Evolutionary conservation across 805 yeast genomes (phyloP).

Genomic region (Candida xiaguanensis): DNA sequence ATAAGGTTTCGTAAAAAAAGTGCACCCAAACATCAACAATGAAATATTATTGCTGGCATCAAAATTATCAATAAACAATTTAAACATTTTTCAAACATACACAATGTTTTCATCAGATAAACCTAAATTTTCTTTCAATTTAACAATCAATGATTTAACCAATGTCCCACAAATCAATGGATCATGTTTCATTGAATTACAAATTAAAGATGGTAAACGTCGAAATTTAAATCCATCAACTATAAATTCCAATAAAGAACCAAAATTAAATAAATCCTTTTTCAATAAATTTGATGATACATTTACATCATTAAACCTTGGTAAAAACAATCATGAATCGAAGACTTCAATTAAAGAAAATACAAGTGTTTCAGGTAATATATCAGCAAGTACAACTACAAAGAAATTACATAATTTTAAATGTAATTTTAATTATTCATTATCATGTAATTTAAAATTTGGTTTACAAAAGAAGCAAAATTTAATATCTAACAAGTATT

Average conservation of each 20-base stretch:
- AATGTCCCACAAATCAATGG: conserved; percentile 83
- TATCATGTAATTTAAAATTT: conserved; percentile 37
- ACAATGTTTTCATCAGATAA: conserved; percentile 23
- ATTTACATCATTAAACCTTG: neutral
- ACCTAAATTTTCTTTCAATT: conserved; percentile 60
- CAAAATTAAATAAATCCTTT: conserved; percentile 6
- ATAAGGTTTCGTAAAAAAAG: no score
- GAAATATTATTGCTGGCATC: no score
- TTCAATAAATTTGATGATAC: conserved; percentile 8
- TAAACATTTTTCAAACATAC: neutral
- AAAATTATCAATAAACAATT: neutral
- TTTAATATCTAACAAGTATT: conserved; percentile 40
- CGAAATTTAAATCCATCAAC: conserved; percentile 4
- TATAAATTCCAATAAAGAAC: neutral
- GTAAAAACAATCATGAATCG: neutral
- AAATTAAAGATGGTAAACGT: conserved; percentile 47
- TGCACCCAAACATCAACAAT: no score
- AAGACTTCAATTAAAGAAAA: neutral
- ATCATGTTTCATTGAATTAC: conserved; percentile 60
- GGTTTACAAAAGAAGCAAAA: conserved; percentile 37
- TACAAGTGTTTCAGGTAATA: conserved; percentile 5
- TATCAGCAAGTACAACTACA: conserved; percentile 27
- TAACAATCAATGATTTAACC: conserved; percentile 65
- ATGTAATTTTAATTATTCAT: conserved; percentile 33
- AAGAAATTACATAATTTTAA: conserved; percentile 36